Evolutionary conservation across 495 filamentous ascomycete species (phyloP), one percentile per base, ranked within the genome.

Genomic region (Lasiosphaeria hispida): DNA sequence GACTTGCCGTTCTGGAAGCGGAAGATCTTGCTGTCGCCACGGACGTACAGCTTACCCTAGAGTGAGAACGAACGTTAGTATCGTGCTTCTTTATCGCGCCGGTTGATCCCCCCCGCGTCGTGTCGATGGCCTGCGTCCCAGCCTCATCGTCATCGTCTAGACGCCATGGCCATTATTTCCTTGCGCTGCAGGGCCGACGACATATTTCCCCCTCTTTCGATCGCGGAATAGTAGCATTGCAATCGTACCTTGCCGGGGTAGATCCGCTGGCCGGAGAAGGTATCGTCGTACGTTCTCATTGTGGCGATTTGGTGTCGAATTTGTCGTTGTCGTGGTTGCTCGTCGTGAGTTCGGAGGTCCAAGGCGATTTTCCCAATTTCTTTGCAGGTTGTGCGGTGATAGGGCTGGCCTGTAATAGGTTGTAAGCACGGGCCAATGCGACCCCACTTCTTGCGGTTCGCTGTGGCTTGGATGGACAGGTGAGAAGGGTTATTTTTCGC

Each of bases 1-100:
- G 92, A 92, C 83, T 99, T 99, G 84, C 94, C 92, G 79, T 95
- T 97, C 79, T 95, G 90, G 88, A 99, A 99, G 71, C 94, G 91
- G 86, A 99, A 99, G 85, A 97, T 86, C 85, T 97, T 99, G 91
- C 90, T 96, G 85, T 99, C 94, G 72, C 92, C 91, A 80, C 94
- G 90, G 83, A 99, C 81, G 82, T 90, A 99, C 79, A 99, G 87
- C 83, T 97, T 97, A 81, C 92, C 92, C 92, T 97, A 55, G 66
- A 60, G 50, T 48, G 17, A 13, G 54, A 34, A 52, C 60, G 39
- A 58, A 23, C 38, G 65, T 71, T 72, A 75, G 72, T n/a, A n/a
- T n/a, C n/a, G n/a, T n/a, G n/a, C n/a, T n/a, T n/a, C n/a, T n/a
- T 59, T 35, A 56, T 55, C 37, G n/a, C 7, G 17, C 18, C 30